phyloP scores from a whole-genome alignment of 768 basidiomycete species.

The Amanita phalloides region DNA sequence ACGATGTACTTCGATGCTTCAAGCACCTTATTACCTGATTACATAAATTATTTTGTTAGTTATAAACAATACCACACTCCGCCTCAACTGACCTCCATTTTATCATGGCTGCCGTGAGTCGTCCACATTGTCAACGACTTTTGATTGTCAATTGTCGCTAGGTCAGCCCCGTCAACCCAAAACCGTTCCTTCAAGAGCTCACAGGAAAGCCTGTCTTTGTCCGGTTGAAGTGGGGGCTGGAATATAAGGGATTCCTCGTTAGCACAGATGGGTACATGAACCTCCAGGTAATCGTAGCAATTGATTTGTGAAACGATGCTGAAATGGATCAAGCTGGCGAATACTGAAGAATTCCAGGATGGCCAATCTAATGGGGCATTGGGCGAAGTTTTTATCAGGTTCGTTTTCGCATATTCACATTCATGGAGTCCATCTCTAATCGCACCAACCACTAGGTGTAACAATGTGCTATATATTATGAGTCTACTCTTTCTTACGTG shows the following conservation, averaged over 20 bases:
- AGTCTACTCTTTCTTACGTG: conserved; percentile 20
- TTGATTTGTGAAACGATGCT: neutral
- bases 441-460: conserved; percentile 45
- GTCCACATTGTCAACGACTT: conserved; percentile 3
- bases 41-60: no score
- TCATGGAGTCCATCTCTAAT: conserved; percentile 6
- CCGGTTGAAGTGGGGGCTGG: conserved; percentile 95
- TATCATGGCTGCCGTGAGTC: conserved; percentile 54
- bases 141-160: conserved; percentile 17
- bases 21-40: no score
- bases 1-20: no score
- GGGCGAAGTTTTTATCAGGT: conserved; percentile 99
- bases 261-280: conserved; percentile 99
- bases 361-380: conserved; percentile 91
- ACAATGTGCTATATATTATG: conserved; percentile 95
- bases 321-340: conserved; percentile 65
- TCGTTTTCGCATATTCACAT: conserved; percentile 15
- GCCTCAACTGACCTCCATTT: no score
- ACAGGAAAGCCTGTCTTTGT: conserved; percentile 96
- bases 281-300: conserved; percentile 56
- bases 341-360: conserved; percentile 96
- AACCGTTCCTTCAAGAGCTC: conserved; percentile 97
- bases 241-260: conserved; percentile 98
- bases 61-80: no score
- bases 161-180: conserved; percentile 95